Evolutionary conservation across 805 yeast species (phyloP).

Genomic region (Yarrowia osloensis): DNA sequence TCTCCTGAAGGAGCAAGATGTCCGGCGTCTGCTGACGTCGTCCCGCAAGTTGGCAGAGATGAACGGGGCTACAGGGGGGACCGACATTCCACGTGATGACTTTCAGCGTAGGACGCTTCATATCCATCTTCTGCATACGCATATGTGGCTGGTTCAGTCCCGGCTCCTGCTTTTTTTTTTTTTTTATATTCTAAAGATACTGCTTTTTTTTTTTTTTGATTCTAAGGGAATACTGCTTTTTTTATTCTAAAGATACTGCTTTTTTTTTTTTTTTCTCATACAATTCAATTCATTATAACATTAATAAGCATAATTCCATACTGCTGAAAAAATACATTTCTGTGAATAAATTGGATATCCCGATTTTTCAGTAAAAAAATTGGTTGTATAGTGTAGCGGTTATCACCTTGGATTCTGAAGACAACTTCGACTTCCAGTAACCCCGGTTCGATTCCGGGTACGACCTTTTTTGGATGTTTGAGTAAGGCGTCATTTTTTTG

Average conservation of each 20-base stretch:
- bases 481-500: too few species aligned
- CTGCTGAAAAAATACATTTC: neutral
- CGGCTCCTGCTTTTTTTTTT: neutral
- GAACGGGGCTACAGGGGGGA: neutral
- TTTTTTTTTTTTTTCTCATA: too few species aligned
- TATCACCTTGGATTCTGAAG: conserved; percentile 31
- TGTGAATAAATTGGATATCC: neutral
- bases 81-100: neutral
- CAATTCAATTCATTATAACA: too few species aligned
- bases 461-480: conserved; percentile 17
- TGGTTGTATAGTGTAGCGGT: conserved; percentile 32
- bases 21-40: neutral
- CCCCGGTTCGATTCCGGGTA: conserved; percentile 32
- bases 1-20: neutral
- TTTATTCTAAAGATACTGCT: too few species aligned
- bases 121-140: neutral
- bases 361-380: neutral
- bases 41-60: neutral
- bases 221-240: too few species aligned
- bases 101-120: neutral
- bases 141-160: neutral
- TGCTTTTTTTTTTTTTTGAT: too few species aligned
- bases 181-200: too few species aligned
- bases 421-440: conserved; percentile 9
- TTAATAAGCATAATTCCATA: too few species aligned